Percentiles rank a stretch among this genome's conserved stretches.
Conservation (phyloP, 2,329 filamentous ascomycete species). For the Arthrinium puccinioides region DNA sequence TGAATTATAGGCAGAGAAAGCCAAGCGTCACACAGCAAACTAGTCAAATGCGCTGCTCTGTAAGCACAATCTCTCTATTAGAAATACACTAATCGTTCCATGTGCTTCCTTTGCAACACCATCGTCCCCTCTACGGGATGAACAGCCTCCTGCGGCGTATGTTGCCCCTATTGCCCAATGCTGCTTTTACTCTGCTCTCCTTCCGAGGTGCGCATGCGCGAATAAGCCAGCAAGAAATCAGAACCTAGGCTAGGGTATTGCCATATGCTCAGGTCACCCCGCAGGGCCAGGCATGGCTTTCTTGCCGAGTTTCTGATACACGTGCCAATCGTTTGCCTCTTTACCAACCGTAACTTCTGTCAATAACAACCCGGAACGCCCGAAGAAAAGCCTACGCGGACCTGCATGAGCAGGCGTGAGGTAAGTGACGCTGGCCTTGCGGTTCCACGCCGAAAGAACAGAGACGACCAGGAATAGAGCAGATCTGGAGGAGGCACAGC, state of each 20-base stretch:
- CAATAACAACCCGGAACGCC: constrained; percentile 3
- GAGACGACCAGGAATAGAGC: not conserved
- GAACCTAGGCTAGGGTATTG: constrained; percentile 3
- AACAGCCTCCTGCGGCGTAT: not conserved
- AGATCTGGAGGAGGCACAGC: too few relatives aligned
- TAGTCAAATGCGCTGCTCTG: too few relatives aligned
- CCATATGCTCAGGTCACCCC: too few relatives aligned
- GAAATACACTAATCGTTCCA: constrained; percentile 2
- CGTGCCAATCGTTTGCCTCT: constrained; percentile 17
- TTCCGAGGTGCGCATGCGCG: not conserved
- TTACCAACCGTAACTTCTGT: constrained; percentile 8
- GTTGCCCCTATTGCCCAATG: not conserved
- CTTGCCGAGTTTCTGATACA: constrained; percentile 15
- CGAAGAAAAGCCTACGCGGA: not conserved
- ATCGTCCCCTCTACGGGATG: not conserved
- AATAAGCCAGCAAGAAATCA: constrained; percentile 1
- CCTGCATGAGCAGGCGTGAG: too few relatives aligned
- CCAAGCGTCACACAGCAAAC: too few relatives aligned
- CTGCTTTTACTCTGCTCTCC: not conserved
- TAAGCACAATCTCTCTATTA: constrained; percentile 4
- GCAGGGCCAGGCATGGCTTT: too few relatives aligned
- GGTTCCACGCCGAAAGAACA: too few relatives aligned
- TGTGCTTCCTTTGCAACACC: constrained; percentile 1
- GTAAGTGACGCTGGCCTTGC: too few relatives aligned
- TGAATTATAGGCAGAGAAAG: too few relatives aligned